Evolutionary conservation across 768 basidiomycete genomes (phyloP), one percentile per base, ranked within the genome.

Genomic region (Kwoniella dejecticola): DNA sequence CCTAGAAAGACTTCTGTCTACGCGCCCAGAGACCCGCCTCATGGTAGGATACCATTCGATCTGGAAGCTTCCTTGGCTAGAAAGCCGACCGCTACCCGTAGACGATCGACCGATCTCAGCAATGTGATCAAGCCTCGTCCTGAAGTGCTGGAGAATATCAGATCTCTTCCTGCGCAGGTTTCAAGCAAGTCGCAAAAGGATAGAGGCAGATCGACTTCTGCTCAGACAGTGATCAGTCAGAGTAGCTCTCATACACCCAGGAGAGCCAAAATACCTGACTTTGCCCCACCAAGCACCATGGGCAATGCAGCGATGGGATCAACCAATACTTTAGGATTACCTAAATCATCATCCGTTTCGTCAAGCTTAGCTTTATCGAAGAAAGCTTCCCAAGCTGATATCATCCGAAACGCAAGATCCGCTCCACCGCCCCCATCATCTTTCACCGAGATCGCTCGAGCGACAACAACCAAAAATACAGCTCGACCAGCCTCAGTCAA

Each of bases 301-400:
- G 8, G 42, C 23, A 26, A 29, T 24, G 24, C 61, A 15, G 50
- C 36, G 10, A 59, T 57, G 15, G 57, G 15, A 13, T 63, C 70
- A 3, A 53, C 44, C 6, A 66, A 61, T 27, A 54, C 63, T 21
- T 45, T 68, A 17, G 67, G 70, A 15, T 52, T 67, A 26, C 67
- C 67, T 41, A 72, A 67, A 52, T 66, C 55, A 12, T 44, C 24
- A 13, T 67, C 63, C 30, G 62, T 63, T 41, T 65, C 56, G 36
- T 69, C 58, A 13, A 58, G 49, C 67, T 53, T 70, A 57, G 47
- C 53, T 44, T 40, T 36, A 29, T 52, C 66, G 3, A 59, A 47
- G 36, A 71, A 70, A 58, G 59, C 63, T 30, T 64, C 60, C 48
- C 70, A 75, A 60, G 72, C 59, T 15, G 68, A 70, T 17, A 52